Evolutionary conservation across 2,329 filamentous ascomycete species (phyloP).

Genomic region (Capronia americana): DNA sequence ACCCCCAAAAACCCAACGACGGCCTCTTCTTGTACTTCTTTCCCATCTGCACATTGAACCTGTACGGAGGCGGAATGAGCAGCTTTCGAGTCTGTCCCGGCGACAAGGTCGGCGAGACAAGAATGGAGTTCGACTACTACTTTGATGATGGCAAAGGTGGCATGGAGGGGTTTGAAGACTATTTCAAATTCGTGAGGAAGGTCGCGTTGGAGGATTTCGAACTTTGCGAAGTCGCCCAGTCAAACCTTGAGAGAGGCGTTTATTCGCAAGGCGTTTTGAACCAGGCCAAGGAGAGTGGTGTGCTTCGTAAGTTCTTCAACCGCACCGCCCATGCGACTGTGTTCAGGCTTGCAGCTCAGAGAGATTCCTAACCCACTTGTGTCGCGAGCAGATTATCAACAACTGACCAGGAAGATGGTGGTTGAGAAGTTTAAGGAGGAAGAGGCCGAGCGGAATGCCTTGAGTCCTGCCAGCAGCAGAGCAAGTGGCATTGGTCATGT

Average conservation of each 20-base stretch:
- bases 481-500: conserved; percentile 19
- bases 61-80: conserved; percentile 65
- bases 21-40: conserved; percentile 66
- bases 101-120: conserved; percentile 55
- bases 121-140: conserved; percentile 68
- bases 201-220: conserved; percentile 64
- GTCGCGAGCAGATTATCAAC: conserved; percentile 51
- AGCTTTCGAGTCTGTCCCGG: conserved; percentile 63
- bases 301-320: conserved; percentile 51
- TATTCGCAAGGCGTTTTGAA: conserved; percentile 64
- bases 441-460: conserved; percentile 35
- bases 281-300: conserved; percentile 62
- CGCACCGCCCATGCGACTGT: not conserved
- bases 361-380: not conserved
- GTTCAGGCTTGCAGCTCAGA: not conserved
- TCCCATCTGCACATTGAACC: conserved; percentile 62
- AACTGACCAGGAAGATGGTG: conserved; percentile 55
- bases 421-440: conserved; percentile 52
- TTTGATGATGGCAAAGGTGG: conserved; percentile 52
- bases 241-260: conserved; percentile 60
- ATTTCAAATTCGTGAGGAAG: conserved; percentile 63
- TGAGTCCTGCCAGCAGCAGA: conserved; percentile 26
- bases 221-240: conserved; percentile 63
- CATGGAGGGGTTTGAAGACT: conserved; percentile 61
- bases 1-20: conserved; percentile 60